Percentiles rank a stretch among this genome's conserved stretches.
Conservation (phyloP, 1,139 yeast genomes). For the Diutina ranongensis region DNA sequence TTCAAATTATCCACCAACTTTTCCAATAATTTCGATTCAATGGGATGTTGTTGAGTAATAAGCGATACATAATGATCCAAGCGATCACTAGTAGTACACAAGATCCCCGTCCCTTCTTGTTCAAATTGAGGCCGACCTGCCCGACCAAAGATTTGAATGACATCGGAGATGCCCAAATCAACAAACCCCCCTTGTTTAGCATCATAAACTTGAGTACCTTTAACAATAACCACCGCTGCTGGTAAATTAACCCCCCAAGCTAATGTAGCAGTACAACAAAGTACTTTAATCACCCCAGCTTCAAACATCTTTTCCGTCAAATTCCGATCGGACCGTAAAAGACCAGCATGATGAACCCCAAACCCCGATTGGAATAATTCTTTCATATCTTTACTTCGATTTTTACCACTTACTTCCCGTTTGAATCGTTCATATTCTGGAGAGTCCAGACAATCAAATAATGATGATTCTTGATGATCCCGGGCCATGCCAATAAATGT, state of each 20-base stretch:
- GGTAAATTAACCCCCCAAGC: constrained; percentile 99
- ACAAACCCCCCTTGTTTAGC: constrained; percentile 90
- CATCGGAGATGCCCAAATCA: constrained; percentile 92
- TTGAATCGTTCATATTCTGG: constrained; percentile 50
- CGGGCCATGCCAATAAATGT: constrained; percentile 52
- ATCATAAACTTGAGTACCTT: constrained; percentile 94
- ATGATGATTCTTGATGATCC: constrained; percentile 42
- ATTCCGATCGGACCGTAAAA: constrained; percentile 85
- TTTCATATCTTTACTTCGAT: constrained; percentile 66
- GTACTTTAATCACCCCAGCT: constrained; percentile 75
- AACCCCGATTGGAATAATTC: constrained; percentile 78
- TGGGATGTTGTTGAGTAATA: constrained; percentile 91
- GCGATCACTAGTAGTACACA: constrained; percentile 73
- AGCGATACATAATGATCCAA: constrained; percentile 80
- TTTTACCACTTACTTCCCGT: constrained; percentile 57
- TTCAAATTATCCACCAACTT: constrained; percentile 85
- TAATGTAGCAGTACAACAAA: constrained; percentile 92
- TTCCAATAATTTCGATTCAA: constrained; percentile 71
- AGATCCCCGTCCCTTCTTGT: constrained; percentile 81
- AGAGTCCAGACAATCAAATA: constrained; percentile 49
- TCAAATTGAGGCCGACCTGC: constrained; percentile 99
- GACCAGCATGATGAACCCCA: constrained; percentile 97
- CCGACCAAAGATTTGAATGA: constrained; percentile 95
- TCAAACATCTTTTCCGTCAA: constrained; percentile 80
- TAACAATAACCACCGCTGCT: constrained; percentile 92